Percentiles rank a stretch among this genome's conserved stretches.
Evolutionary conservation across 2,329 filamentous ascomycete species (phyloP).

Genomic region (Cladosporium sp.): DNA sequence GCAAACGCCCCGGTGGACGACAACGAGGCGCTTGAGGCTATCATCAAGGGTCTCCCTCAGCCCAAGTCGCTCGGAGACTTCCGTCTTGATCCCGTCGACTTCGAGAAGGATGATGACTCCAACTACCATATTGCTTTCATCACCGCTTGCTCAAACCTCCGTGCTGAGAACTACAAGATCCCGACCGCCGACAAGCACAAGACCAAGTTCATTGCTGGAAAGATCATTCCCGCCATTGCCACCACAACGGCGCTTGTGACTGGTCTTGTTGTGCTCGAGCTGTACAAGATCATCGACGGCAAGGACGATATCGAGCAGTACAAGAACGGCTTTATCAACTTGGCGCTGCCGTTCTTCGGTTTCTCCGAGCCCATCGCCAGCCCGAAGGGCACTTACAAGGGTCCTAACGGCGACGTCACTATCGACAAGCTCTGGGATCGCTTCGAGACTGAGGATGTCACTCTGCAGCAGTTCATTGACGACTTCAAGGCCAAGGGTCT

Average conservation of each 20-base stretch:
- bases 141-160: conserved; percentile 91
- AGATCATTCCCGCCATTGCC: conserved; percentile 98
- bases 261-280: conserved; percentile 83
- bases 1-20: conserved; percentile 61
- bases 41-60: conserved; percentile 69
- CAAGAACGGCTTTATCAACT: conserved; percentile 98
- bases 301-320: conserved; percentile 97
- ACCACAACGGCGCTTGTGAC: conserved; percentile 96
- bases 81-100: conserved; percentile 87
- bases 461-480: conserved; percentile 76
- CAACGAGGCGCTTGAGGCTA: conserved; percentile 67
- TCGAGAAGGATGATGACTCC: conserved; percentile 97
- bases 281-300: conserved; percentile 95
- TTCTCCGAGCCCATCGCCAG: conserved; percentile 96
- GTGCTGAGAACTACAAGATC: conserved; percentile 98
- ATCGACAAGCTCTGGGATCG: conserved; percentile 98
- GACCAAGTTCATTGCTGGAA: conserved; percentile 99
- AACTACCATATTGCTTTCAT: conserved; percentile 99
- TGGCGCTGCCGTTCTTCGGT: conserved; percentile 94
- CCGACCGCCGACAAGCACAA: conserved; percentile 88
- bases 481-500: conserved; percentile 79
- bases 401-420: conserved; percentile 70
- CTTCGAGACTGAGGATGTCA: conserved; percentile 85
- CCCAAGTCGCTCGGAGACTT: conserved; percentile 81
- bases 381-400: conserved; percentile 85